phyloP scores from a whole-genome alignment of 495 filamentous ascomycete genomes.

The Talaromyces thailandensis region DNA sequence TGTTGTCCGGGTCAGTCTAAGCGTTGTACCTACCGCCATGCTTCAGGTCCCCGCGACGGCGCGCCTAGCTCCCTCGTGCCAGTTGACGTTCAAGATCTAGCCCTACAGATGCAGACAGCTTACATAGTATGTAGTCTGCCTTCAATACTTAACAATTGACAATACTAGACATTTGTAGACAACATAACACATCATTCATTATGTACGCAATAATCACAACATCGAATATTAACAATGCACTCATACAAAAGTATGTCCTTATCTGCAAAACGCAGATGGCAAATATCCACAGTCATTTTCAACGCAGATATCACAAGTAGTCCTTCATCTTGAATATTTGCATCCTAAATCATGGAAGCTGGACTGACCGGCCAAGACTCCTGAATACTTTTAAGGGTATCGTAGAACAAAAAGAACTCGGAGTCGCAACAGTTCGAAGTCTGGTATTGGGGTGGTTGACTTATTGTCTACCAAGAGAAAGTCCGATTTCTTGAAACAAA shows the following conservation, averaged over 20 bases:
- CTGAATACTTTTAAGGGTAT: constrained; percentile 1
- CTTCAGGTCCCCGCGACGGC: background rate
- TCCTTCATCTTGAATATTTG: background rate
- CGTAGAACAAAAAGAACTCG: background rate
- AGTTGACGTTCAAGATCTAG: background rate
- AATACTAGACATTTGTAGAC: background rate
- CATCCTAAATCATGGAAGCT: background rate
- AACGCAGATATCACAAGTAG: background rate
- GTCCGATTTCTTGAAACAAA: background rate
- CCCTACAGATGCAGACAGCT: background rate
- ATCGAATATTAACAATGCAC: background rate
- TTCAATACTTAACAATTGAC: background rate
- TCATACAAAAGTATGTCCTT: background rate
- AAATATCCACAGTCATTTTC: background rate
- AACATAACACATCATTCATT: background rate
- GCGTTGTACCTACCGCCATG: background rate
- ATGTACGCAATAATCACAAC: background rate
- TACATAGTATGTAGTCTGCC: too few species aligned
- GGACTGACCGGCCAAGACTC: background rate
- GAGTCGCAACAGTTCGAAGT: background rate
- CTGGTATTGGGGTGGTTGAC: background rate
- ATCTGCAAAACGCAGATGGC: background rate
- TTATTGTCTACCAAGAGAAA: background rate
- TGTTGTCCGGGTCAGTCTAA: too few species aligned
- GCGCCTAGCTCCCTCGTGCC: too few species aligned